phyloP scores from a whole-genome alignment of 768 basidiomycete species.

The Leccinum subtestaceum region DNA sequence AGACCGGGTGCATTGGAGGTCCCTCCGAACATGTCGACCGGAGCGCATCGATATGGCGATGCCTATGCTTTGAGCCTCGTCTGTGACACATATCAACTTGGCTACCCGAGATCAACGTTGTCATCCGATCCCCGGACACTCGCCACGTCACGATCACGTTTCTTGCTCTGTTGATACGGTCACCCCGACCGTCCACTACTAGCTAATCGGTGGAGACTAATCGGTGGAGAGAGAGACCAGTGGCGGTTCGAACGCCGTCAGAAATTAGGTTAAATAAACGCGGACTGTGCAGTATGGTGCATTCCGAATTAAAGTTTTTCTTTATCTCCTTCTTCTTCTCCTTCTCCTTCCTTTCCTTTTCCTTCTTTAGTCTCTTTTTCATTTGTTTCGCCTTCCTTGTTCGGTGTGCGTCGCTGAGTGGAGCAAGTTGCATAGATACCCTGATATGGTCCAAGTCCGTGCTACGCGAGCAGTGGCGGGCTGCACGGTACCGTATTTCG shows the following conservation, averaged over 20 bases:
- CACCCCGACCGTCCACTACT: background rate
- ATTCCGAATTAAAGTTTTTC: background rate
- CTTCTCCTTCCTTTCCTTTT: background rate
- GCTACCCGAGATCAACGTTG: conserved; percentile 12
- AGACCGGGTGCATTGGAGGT: background rate
- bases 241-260: background rate
- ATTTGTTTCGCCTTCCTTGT: background rate
- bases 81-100: conserved; percentile 1
- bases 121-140: conserved; percentile 9
- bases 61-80: background rate
- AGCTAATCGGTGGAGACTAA: background rate
- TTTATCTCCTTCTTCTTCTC: background rate
- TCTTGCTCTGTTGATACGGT: conserved; percentile 21
- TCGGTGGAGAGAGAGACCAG: conserved; percentile 7
- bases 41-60: background rate
- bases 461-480: conserved; percentile 1
- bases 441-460: conserved; percentile 6
- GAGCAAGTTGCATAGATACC: background rate
- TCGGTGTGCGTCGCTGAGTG: background rate
- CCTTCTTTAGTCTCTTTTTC: background rate
- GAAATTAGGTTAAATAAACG: conserved; percentile 9
- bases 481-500: background rate
- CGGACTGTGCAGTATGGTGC: background rate
- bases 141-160: conserved; percentile 18
- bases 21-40: background rate